A percentile compares a stretch with the other conserved stretches of the same genome.
phyloP scores from a whole-genome alignment of 768 basidiomycete genomes.

The Mycena chlorophos region DNA sequence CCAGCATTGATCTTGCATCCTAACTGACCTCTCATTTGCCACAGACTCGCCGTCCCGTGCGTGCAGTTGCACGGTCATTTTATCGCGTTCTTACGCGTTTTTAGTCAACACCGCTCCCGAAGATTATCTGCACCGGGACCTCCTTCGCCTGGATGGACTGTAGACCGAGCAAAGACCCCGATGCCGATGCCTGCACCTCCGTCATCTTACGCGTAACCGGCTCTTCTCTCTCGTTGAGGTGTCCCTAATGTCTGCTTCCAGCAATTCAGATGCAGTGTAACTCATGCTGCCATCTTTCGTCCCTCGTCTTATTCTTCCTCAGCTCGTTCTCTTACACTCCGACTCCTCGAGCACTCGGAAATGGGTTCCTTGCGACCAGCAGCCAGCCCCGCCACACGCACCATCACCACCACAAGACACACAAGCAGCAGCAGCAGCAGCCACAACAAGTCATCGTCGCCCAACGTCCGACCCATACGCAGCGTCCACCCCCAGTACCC shows the following conservation, averaged over 20 bases:
- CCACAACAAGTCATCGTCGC: background rate
- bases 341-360: constrained; percentile 13
- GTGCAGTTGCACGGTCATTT: background rate
- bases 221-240: background rate
- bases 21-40: background rate
- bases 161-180: background rate
- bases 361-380: constrained; percentile 2
- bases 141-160: constrained; percentile 5
- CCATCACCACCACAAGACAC: background rate
- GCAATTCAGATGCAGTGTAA: constrained; percentile 8
- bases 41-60: constrained; percentile 12
- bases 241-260: background rate
- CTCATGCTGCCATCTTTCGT: background rate
- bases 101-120: background rate
- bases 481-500: background rate
- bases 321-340: constrained; percentile 9
- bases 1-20: background rate
- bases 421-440: constrained; percentile 5
- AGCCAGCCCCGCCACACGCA: constrained; percentile 8
- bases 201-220: background rate
- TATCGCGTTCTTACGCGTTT: background rate
- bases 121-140: constrained; percentile 8
- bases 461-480: background rate
- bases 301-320: background rate
- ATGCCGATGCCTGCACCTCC: constrained; percentile 6